These are phyloP conservation scores for Syzygium jambos DNA, from an alignment of 345 rosid species.

Conservation along the genomic window DNA sequence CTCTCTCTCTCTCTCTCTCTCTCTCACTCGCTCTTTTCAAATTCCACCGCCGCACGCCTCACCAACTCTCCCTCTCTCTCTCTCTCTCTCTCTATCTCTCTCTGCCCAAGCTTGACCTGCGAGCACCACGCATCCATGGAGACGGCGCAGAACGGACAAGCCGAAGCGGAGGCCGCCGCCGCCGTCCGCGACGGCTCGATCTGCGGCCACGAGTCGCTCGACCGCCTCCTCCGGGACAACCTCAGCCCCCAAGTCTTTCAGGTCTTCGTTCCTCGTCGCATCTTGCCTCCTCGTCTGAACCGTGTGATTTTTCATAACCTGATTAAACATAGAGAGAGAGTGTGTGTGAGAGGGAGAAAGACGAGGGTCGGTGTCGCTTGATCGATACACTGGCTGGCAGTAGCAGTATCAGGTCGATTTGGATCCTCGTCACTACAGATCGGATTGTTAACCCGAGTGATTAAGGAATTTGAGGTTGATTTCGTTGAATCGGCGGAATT, in stretches of 20 bases:
- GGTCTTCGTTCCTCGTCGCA: constrained; percentile 22
- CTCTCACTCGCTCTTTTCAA: neutral
- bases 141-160: constrained; percentile 17
- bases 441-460: neutral
- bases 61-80: neutral
- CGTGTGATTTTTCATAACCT: neutral
- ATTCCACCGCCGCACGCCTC: neutral
- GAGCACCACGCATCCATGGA: neutral
- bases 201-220: constrained; percentile 76
- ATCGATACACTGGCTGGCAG: neutral
- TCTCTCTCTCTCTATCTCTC: neutral
- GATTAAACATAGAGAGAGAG: neutral
- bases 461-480: neutral
- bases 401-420: neutral
- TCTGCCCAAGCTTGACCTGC: neutral
- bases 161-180: neutral
- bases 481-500: neutral
- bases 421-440: neutral
- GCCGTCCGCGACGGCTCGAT: constrained; percentile 40
- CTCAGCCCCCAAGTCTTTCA: constrained; percentile 72
- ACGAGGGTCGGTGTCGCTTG: neutral
- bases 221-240: constrained; percentile 56
- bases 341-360: neutral
- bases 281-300: neutral
- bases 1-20: neutral